These are phyloP conservation scores for Mycena polygramma DNA, from an alignment of 768 basidiomycete species.

Conservation along the genomic window DNA sequence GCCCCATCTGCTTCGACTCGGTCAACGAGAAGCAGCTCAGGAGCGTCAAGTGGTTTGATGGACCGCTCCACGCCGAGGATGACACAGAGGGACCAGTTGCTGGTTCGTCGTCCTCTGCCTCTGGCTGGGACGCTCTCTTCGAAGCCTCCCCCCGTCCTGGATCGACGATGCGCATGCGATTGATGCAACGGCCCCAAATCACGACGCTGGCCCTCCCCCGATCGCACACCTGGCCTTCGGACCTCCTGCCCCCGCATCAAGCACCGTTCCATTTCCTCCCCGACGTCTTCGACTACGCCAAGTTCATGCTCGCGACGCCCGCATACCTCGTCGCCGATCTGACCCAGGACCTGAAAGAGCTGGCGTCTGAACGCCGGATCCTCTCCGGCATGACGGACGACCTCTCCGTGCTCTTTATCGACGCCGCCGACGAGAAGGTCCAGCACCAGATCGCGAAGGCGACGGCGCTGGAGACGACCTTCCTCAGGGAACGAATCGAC, in stretches of 20 bases:
- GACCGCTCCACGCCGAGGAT: slow-evolving; percentile 50
- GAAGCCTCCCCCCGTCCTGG: slow-evolving; percentile 63
- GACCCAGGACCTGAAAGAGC: slow-evolving; percentile 76
- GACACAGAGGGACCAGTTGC: slow-evolving; percentile 46
- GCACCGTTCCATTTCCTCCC: slow-evolving; percentile 97
- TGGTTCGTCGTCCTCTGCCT: slow-evolving; percentile 56
- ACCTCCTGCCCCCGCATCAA: slow-evolving; percentile 90
- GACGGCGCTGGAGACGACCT: slow-evolving; percentile 76
- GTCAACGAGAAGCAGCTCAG: slow-evolving; percentile 92
- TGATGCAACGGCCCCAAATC: slow-evolving; percentile 94
- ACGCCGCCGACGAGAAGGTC: slow-evolving; percentile 82
- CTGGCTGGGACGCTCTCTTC: slow-evolving; percentile 46
- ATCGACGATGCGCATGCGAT: slow-evolving; percentile 82
- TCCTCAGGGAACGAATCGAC: slow-evolving; percentile 74
- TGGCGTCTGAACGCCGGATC: slow-evolving; percentile 76
- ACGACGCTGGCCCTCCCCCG: slow-evolving; percentile 95
- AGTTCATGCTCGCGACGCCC: slow-evolving; percentile 97
- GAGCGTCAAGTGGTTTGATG: slow-evolving; percentile 91
- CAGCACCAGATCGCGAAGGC: slow-evolving; percentile 86
- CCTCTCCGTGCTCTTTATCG: slow-evolving; percentile 84
- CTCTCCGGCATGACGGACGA: slow-evolving; percentile 79
- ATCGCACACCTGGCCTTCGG: slow-evolving; percentile 94
- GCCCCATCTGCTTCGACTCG: slow-evolving; percentile 97
- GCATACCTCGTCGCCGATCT: slow-evolving; percentile 84
- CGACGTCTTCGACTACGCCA: slow-evolving; percentile 87